These are phyloP conservation scores for Tillandsia fasciculata DNA, from an alignment of 176 grass and related monocot species.

Conservation along the genomic window DNA sequence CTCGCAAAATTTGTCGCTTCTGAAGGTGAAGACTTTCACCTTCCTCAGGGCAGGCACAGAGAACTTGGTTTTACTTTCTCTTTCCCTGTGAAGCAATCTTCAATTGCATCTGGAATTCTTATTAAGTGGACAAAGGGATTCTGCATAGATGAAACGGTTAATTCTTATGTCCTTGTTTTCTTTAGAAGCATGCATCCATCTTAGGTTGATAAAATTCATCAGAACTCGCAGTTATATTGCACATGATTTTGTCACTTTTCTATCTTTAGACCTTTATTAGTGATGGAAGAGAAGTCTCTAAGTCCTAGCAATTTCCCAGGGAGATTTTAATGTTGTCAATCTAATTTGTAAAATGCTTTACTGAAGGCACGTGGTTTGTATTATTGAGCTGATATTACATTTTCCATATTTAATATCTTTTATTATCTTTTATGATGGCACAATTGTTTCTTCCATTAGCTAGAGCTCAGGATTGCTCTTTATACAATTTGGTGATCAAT, in stretches of 20 bases:
- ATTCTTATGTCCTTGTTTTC: slow-evolving; percentile 6
- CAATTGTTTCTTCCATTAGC: too few species aligned
- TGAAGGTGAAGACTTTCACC: slow-evolving; percentile 55
- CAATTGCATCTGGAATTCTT: slow-evolving; percentile 62
- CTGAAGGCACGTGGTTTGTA: too few species aligned
- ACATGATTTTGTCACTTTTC: not conserved
- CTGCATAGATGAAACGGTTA: slow-evolving; percentile 54
- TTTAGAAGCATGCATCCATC: not conserved
- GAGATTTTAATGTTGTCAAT: too few species aligned
- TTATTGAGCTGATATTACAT: too few species aligned
- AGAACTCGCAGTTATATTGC: not conserved
- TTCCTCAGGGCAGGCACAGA: slow-evolving; percentile 55
- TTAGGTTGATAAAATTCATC: not conserved
- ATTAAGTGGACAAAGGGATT: slow-evolving; percentile 93
- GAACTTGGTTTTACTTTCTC: slow-evolving; percentile 90
- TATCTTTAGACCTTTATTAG: not conserved
- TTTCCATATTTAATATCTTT: too few species aligned
- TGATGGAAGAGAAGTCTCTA: not conserved
- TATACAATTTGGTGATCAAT: too few species aligned
- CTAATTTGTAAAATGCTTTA: too few species aligned
- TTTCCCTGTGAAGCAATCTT: slow-evolving; percentile 75
- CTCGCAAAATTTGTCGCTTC: slow-evolving; percentile 60
- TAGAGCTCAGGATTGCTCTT: too few species aligned
- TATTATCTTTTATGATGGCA: too few species aligned
- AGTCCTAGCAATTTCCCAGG: too few species aligned